Evolutionary conservation across 1,139 yeast genomes (phyloP).

Genomic region (Taiozyma sp.): DNA sequence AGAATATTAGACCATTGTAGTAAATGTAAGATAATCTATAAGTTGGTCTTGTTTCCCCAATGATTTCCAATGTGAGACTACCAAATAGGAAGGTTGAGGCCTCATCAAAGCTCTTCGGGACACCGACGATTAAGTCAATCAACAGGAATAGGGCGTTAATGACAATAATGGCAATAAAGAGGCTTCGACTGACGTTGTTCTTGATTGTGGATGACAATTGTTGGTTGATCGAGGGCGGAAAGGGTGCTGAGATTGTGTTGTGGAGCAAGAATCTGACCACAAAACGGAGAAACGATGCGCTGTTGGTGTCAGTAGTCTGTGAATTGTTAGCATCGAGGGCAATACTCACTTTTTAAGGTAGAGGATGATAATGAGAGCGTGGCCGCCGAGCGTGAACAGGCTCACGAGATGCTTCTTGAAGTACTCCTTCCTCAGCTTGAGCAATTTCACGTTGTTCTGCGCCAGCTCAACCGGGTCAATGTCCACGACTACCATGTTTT

Average conservation of each 20-base stretch:
- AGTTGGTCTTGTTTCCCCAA: conserved; percentile 36
- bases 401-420: conserved; percentile 19
- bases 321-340: conserved; percentile 1
- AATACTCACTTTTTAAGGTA: conserved; percentile 23
- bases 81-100: conserved; percentile 26
- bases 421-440: conserved; percentile 24
- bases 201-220: conserved; percentile 13
- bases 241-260: conserved; percentile 28
- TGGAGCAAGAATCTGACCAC: conserved; percentile 25
- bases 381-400: conserved; percentile 24
- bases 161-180: conserved; percentile 11
- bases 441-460: conserved; percentile 21
- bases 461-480: conserved; percentile 10
- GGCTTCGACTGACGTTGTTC: conserved; percentile 14
- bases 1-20: conserved; percentile 26
- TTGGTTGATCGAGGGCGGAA: conserved; percentile 23
- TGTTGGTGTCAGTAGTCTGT: conserved; percentile 2
- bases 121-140: conserved; percentile 25
- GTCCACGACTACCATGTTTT: conserved; percentile 7
- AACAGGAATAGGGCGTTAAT: conserved; percentile 13
- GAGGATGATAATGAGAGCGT: conserved; percentile 22
- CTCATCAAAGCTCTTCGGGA: conserved; percentile 20
- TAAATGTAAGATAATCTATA: conserved; percentile 24
- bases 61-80: conserved; percentile 31
- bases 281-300: conserved; percentile 20